phyloP scores from a whole-genome alignment of 2,329 filamentous ascomycete genomes.

The Fusarium luffae region DNA sequence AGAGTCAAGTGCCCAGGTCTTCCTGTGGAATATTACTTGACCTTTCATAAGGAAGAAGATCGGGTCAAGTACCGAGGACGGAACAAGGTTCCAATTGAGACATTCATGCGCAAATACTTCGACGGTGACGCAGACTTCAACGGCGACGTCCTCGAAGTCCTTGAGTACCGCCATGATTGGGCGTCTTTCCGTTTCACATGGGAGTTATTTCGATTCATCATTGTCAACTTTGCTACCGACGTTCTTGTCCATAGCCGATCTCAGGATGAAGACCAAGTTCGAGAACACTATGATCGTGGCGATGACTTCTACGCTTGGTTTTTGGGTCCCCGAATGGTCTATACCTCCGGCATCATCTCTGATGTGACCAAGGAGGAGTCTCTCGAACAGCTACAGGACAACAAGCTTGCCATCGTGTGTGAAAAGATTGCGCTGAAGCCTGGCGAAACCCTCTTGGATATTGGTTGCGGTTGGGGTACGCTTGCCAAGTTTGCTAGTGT shows the following conservation, averaged over 20 bases:
- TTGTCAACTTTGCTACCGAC: slow-evolving; percentile 85
- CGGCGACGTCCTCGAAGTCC: slow-evolving; percentile 83
- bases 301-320: slow-evolving; percentile 99
- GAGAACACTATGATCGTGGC: slow-evolving; percentile 93
- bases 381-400: slow-evolving; percentile 93
- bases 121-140: slow-evolving; percentile 92
- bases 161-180: slow-evolving; percentile 96
- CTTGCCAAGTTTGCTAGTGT: slow-evolving; percentile 88
- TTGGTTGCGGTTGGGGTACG: slow-evolving; percentile 96
- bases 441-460: slow-evolving; percentile 85
- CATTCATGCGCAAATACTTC: slow-evolving; percentile 96
- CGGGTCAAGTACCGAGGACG: slow-evolving; percentile 74
- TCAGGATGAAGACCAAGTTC: slow-evolving; percentile 95
- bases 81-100: slow-evolving; percentile 85
- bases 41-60: slow-evolving; percentile 71
- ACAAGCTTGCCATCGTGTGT: slow-evolving; percentile 92
- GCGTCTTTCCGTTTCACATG: slow-evolving; percentile 88
- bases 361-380: slow-evolving; percentile 86
- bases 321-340: slow-evolving; percentile 96
- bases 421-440: slow-evolving; percentile 88
- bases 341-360: slow-evolving; percentile 90
- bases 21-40: slow-evolving; percentile 87
- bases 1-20: slow-evolving; percentile 86
- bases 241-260: slow-evolving; percentile 88
- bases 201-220: slow-evolving; percentile 83